Evolutionary conservation across 305 asterid genomes (phyloP).

Genomic region (Caryopteris hybrid): DNA sequence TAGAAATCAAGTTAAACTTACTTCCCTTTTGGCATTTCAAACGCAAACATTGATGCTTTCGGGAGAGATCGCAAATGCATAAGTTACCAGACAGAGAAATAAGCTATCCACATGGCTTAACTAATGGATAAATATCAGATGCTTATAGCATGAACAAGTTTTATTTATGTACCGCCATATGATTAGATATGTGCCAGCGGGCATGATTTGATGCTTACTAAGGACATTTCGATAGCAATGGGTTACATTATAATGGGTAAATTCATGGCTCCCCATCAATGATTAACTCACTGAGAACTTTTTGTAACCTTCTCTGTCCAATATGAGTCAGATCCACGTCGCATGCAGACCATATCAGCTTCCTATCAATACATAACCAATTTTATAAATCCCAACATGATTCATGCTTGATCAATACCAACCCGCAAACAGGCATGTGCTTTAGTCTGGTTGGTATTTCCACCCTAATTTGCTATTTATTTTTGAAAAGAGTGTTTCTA

Average conservation of each 20-base stretch:
- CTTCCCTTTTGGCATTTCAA: background rate
- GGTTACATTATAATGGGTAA: background rate
- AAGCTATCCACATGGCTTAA: background rate
- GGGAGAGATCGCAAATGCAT: background rate
- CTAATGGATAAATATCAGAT: background rate
- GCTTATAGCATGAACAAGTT: background rate
- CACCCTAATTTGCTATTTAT: background rate
- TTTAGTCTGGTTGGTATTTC: background rate
- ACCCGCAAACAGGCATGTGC: background rate
- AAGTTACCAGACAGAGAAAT: background rate
- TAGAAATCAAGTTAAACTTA: background rate
- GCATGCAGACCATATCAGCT: background rate
- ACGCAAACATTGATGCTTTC: background rate
- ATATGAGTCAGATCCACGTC: background rate
- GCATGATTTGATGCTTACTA: background rate
- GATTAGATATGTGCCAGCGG: background rate
- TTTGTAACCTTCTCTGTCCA: background rate
- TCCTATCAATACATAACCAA: background rate
- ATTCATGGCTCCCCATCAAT: background rate
- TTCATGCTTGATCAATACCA: background rate
- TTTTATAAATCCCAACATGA: background rate
- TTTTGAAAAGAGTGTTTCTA: background rate
- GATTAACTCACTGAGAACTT: background rate
- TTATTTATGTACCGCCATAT: background rate
- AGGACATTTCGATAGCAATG: background rate